Evolutionary conservation across 768 basidiomycete species (phyloP), one percentile per base, ranked within the genome.

Genomic region (Lyophyllum decastes): DNA sequence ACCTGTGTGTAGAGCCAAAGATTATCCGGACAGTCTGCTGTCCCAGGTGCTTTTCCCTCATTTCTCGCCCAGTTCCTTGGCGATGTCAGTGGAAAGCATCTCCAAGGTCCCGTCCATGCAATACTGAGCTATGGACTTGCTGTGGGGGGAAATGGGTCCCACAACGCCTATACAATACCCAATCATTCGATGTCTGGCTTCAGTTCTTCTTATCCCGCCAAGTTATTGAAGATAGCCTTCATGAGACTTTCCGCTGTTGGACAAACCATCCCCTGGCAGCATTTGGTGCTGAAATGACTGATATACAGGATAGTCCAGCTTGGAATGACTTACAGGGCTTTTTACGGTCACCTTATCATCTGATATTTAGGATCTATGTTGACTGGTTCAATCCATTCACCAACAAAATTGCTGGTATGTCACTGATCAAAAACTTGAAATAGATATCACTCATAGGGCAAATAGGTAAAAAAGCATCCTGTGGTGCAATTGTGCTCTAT

Each of bases 381-480:
- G 72, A 76, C 54, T 75, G 73, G 73, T 75, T 73, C 52, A 76
- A 76, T 65, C 73, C 70, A 1, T 71, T 58, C 40, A 58, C 61
- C 3, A 74, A 72, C 40, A 72, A 74, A 54, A 70, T 30, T 30
- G 30, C 30, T 30, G 30, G 30, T 30, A 30, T 30, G 30, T 30
- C 4, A 30, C 10, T 30, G 5, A 67, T 59, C 68, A 70, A 49
- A n/a, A 70, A 71, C 58, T 64, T 40, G 51, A 9, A 9, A 49
- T 12, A 12, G 25, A 55, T 38, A 34, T 40, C 12, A 19, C 27
- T 49, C 25, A 27, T 45, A 19, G 35, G 35, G 34, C 10, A 55
- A 34, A 51, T 45, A 57, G 56, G 56, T 17, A 51, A 57, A 52
- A 57, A 58, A 6, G 57, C 62, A 22, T 71, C 69, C 4, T 70